Percentiles rank a stretch among this genome's conserved stretches.
Evolutionary conservation across 768 basidiomycete genomes (phyloP).

Genomic region (Leccinum ochraceum): DNA sequence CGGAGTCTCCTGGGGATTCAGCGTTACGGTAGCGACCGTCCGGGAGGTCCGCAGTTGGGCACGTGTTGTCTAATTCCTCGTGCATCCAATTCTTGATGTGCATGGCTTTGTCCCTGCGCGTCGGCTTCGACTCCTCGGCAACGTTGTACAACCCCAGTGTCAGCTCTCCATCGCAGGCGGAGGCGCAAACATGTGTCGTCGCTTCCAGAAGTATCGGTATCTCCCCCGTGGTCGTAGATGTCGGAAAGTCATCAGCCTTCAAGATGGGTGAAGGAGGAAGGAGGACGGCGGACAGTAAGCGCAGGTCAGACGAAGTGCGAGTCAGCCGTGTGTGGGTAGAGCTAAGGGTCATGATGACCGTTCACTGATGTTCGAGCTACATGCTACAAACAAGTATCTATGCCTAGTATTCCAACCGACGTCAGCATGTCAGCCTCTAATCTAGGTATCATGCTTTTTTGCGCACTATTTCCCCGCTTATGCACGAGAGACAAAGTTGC

Average conservation of each 20-base stretch:
- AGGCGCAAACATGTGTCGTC: conserved; percentile 9
- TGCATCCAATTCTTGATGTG: conserved; percentile 6
- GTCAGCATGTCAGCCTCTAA: conserved; percentile 22
- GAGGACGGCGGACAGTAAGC: conserved; percentile 37
- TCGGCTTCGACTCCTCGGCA: conserved; percentile 6
- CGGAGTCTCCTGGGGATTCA: conserved; percentile 3
- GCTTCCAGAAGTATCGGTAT: conserved; percentile 52
- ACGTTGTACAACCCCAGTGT: conserved; percentile 5
- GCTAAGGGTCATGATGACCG: conserved; percentile 15
- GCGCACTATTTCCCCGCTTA: conserved; percentile 11
- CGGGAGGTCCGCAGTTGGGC: background rate
- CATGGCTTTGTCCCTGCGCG: background rate
- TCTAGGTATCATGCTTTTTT: conserved; percentile 9
- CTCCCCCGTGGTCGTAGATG: conserved; percentile 44
- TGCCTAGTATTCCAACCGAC: conserved; percentile 22
- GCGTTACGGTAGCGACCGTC: background rate
- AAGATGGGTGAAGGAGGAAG: conserved; percentile 49
- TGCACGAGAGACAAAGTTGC: conserved; percentile 12
- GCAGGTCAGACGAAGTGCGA: conserved; percentile 44
- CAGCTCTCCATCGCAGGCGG: background rate
- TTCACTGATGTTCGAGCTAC: background rate
- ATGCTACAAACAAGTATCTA: conserved; percentile 7
- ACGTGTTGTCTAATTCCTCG: conserved; percentile 5
- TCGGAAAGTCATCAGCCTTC: conserved; percentile 37
- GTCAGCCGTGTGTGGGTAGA: conserved; percentile 30